Percentiles rank a stretch among this genome's conserved stretches.
These are phyloP conservation scores for Penstemon newberryi DNA, from an alignment of 257 asterid genomes.

Conservation along the genomic window DNA sequence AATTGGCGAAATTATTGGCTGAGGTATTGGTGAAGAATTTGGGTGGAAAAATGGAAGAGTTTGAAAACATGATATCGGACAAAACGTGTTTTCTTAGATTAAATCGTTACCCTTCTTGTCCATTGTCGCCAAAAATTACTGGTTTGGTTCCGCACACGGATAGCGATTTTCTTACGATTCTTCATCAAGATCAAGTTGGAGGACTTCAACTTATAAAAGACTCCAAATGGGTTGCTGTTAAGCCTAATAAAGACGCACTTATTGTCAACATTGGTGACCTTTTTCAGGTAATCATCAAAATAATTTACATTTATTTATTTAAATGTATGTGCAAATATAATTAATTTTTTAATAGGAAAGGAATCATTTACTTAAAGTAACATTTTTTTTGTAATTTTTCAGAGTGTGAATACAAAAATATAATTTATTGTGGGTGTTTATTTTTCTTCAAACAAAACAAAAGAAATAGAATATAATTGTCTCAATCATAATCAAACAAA, in stretches of 20 bases:
- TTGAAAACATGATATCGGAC: constrained; percentile 40
- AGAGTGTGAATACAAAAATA: no score
- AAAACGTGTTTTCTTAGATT: constrained; percentile 60
- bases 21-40: constrained; percentile 46
- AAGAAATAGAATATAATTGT: neutral
- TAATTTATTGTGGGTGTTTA: no score
- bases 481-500: neutral
- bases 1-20: constrained; percentile 47
- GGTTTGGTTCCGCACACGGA: constrained; percentile 81
- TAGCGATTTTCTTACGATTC: constrained; percentile 69
- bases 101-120: constrained; percentile 58
- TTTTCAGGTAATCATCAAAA: constrained; percentile 49
- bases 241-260: constrained; percentile 61
- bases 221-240: constrained; percentile 64
- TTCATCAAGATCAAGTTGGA: constrained; percentile 77
- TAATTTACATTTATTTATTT: neutral
- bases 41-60: constrained; percentile 26
- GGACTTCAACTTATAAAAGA: constrained; percentile 76
- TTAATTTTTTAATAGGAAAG: no score
- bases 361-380: no score
- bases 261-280: constrained; percentile 85
- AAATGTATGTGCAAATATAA: neutral
- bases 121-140: constrained; percentile 30
- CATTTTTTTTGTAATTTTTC: no score
- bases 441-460: no score